Base-by-base conservation (phyloP, 495 filamentous ascomycete genomes). In the Diplogelasinospora grovesii region DNA sequence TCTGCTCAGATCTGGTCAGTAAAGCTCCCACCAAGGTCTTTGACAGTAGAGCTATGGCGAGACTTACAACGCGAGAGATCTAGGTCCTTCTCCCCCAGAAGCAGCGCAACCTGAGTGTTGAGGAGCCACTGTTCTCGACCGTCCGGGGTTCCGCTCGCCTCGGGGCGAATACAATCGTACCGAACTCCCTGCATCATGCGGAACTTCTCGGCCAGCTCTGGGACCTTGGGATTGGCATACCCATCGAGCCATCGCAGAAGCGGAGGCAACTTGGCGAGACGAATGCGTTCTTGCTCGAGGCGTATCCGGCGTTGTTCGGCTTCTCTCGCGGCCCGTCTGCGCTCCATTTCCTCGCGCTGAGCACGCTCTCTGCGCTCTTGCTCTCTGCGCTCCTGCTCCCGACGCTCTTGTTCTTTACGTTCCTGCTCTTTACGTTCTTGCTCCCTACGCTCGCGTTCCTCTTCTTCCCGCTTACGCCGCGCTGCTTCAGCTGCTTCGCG, bases 31-130 rank as follows among this genome's bases (percentile, higher is more conserved):
- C 22, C 13, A 13, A 16, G 8, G 18, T 31, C 16, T 24, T 9
- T 18, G n/a, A n/a, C 11, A n/a, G 36, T 27, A 4, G 19, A n/a
- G n/a, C n/a, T n/a, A 38, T 21, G 8, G 21, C 23, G 31, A n/a
- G 25, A 67, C 77, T 69, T 61, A 81, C 79, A 89, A 64, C 81
- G 75, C 16, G 81, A 78, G 21, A 89, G 68, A 26, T 79, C 73
- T 15, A 85, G 67, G 50, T 89, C 84, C 56, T 85, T 85, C 36
- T 85, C 82, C 22, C 83, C 85, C 21, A 89, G 65, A 18, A 89
- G 65, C 13, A 85, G 74, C 13, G 84, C 83, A 41, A 80, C 80
- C 51, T 89, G 74, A 30, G 82, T 80, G 46, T 87, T 89, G 21
- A 85, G 76, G 49, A 88, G 66, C 83, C 85, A 89, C 57, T 77